Conservation (phyloP, 768 basidiomycete species). For the Mycena vitilis region DNA sequence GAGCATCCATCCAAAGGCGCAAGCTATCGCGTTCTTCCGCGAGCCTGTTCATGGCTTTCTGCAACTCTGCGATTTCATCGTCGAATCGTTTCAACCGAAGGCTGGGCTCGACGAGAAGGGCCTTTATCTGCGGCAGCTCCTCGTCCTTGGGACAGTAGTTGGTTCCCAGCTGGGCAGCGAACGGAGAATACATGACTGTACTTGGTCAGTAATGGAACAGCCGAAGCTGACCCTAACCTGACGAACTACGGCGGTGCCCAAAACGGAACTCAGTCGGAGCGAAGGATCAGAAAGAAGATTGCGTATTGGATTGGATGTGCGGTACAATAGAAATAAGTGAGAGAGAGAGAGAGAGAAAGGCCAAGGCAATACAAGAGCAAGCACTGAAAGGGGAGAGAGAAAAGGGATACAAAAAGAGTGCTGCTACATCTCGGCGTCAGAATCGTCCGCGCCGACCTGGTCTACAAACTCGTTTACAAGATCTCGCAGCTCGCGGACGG, state of each 20-base stretch:
- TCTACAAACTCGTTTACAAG: conserved; percentile 74
- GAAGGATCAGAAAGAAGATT: not conserved
- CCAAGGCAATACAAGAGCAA: conserved; percentile 14
- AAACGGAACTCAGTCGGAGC: no score
- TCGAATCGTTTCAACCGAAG: not conserved
- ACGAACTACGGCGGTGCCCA: no score
- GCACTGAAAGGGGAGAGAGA: conserved; percentile 10
- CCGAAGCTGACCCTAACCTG: no score
- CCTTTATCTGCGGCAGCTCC: not conserved
- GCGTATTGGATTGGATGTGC: conserved; percentile 19
- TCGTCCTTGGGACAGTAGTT: conserved; percentile 3
- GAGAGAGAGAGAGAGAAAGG: not conserved
- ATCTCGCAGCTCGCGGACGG: conserved; percentile 69
- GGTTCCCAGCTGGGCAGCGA: not conserved
- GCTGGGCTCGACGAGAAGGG: not conserved
- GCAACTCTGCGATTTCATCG: not conserved
- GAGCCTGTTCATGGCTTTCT: not conserved
- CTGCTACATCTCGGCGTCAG: conserved; percentile 28
- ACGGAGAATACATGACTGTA: not conserved
- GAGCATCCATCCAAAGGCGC: not conserved
- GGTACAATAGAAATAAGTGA: conserved; percentile 35
- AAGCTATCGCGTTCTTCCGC: not conserved
- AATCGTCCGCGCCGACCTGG: conserved; percentile 58
- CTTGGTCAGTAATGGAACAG: no score
- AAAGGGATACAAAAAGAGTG: conserved; percentile 13